phyloP scores from a whole-genome alignment of 169 alveolate species.

The Plasmodium yoelii region DNA sequence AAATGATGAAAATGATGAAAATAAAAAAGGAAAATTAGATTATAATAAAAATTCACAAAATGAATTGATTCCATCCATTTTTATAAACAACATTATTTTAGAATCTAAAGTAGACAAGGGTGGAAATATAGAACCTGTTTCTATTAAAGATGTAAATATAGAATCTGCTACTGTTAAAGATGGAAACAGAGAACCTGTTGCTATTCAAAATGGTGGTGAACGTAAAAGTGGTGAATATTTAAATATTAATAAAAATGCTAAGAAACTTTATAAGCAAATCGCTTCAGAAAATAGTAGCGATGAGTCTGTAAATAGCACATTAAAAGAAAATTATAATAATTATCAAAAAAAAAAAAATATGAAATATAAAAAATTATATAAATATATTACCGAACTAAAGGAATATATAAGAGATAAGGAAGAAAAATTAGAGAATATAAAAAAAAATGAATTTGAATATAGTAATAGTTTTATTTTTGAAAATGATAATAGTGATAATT shows the following conservation, averaged over 20 bases:
- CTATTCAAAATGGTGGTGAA: conserved; percentile 29
- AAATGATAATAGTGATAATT: background rate
- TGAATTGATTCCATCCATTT: conserved; percentile 8
- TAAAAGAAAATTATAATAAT: conserved; percentile 40
- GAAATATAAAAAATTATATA: conserved; percentile 28
- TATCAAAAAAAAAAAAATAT: conserved; percentile 33
- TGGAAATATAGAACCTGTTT: background rate
- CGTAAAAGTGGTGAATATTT: conserved; percentile 6
- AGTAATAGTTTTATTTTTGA: background rate
- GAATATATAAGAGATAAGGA: conserved; percentile 8
- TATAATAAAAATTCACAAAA: conserved; percentile 25
- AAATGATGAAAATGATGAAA: too few species aligned
- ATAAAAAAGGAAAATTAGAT: conserved; percentile 22
- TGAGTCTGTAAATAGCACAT: conserved; percentile 58
- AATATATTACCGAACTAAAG: conserved; percentile 44
- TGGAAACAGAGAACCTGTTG: background rate
- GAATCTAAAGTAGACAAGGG: background rate
- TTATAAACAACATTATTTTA: conserved; percentile 1
- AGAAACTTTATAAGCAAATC: conserved; percentile 19
- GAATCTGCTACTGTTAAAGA: too few species aligned
- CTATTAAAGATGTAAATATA: conserved; percentile 32
- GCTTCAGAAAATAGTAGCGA: conserved; percentile 55
- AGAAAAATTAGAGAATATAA: background rate
- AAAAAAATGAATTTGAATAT: background rate
- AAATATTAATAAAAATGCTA: conserved; percentile 28